Evolutionary conservation across 495 filamentous ascomycete genomes (phyloP).

Genomic region (Amniculicola lignicola): DNA sequence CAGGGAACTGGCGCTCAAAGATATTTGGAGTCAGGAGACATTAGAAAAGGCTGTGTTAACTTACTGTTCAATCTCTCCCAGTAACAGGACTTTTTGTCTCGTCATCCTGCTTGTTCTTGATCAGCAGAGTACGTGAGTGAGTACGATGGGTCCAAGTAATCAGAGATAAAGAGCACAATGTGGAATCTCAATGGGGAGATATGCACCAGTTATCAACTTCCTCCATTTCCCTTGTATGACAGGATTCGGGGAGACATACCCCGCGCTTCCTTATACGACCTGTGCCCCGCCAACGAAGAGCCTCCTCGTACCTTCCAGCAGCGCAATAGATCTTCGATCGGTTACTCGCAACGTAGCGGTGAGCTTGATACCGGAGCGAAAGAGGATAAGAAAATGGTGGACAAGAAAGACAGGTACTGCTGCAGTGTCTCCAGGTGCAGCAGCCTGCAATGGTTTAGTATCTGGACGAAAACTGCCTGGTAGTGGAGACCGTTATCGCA

Average conservation of each 20-base stretch:
- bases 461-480: not conserved
- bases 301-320: too few species aligned
- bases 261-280: conserved; percentile 12
- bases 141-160: not conserved
- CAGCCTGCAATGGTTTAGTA: conserved; percentile 14
- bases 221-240: conserved; percentile 20
- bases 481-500: not conserved
- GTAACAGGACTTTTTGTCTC: conserved; percentile 39
- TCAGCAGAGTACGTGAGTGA: too few species aligned
- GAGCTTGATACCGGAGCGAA: too few species aligned
- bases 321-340: too few species aligned
- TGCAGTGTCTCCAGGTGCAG: conserved; percentile 1
- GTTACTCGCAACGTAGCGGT: conserved; percentile 25
- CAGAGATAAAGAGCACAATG: not conserved
- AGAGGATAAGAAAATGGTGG: too few species aligned
- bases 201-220: conserved; percentile 7
- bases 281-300: conserved; percentile 11
- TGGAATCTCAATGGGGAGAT: not conserved
- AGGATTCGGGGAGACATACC: conserved; percentile 21
- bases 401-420: conserved; percentile 1
- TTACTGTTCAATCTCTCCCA: conserved; percentile 42
- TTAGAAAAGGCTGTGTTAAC: too few species aligned
- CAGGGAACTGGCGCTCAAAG: too few species aligned
- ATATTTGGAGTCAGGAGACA: too few species aligned
- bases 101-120: conserved; percentile 29